Evolutionary conservation across 2,329 filamentous ascomycete species (phyloP), one percentile per base, ranked within the genome.

Genomic region (Neonectria coccinea): DNA sequence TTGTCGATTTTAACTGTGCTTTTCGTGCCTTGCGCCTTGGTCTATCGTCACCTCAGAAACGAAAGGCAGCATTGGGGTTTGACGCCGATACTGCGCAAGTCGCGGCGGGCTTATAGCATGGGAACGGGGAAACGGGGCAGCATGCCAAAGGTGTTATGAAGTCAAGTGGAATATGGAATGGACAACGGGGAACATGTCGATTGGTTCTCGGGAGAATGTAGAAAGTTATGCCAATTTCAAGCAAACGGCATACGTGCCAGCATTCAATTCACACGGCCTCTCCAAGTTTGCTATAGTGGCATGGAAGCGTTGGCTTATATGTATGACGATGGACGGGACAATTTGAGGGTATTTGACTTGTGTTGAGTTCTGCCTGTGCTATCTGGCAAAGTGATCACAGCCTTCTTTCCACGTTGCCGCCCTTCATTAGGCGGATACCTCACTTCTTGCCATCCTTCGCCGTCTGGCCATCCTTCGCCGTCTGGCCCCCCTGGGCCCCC

Each of bases 151-250:
- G 41, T 62, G 54, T 45, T 57, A 50, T 22, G 22, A 62, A 58
- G 60, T 41, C 42, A 33, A 50, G 52, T 36, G 39, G 36, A 48
- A 25, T 36, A 52, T 27, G 60, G 54, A 62, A 42, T 10, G 45
- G 47, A 62, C 25, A 16, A 25, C 48, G 54, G 54, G 25, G 47
- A 53, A 31, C 31, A 58, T 36, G 25, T 18, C 42, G 11, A 25
- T 62, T 42, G 54, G 36, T 29, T 42, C 20, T 27, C 16, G 20
- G 31, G 54, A 62, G 60, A 62, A 58, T 62, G 60, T 53, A 62
- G 60, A 53, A 97, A 83, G 75, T 95, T 92, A 77, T 95, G 90
- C 71, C 91, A 84, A 68, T 90, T 86, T 80, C 36, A 56, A 59
- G 16, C 31, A 41, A 51, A 45, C 44, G 50, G 50, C 50, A 22